Base-by-base conservation (phyloP, 371 early-diverging fungal genomes). In the Conidiobolus incongruus region DNA sequence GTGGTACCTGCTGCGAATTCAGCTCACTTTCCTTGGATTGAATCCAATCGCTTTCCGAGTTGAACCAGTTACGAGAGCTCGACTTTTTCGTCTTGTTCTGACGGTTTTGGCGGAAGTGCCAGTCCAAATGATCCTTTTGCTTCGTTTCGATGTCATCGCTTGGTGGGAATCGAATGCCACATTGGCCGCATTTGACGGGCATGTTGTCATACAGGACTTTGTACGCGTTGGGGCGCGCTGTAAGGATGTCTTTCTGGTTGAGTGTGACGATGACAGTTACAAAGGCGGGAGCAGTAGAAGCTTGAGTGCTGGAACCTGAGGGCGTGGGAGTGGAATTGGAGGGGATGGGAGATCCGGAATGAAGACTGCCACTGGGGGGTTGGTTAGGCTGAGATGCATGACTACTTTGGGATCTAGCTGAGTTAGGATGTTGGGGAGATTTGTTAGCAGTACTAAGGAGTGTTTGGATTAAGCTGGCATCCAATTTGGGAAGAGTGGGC, bases 41-140 rank as follows among this genome's bases (percentile, higher is more conserved):
- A 37, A 67, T 60, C 69, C 69, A 71, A 32, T 54, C 63, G 60
- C 66, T 66, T 31, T 76, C 82, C 10, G 58, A 59, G 0, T 83
- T 62, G 55, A 80, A 86, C 91, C 90, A 93, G 35, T 77, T 81
- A 33, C 91, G 69, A 19, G 81, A 76, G 32, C 77, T 52, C 10
- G 80, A 75, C 35, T 75, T 70, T 48, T 72, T 73, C 20, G 65
- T 74, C n/a, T n/a, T n/a, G n/a, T n/a, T n/a, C 11, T 83, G 66
- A 40, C 81, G 62, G 53, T 90, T 90, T 56, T 81, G 85, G 40
- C 90, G 68, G 56, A 90, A 93, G 55, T 93, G 94, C 65, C 85
- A 81, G 48, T 93, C 91, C 44, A 93, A 50, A 59, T 93, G 94
- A 24, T 70, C 66, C 49, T 71, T 72, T 72, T 84, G 77, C 51